phyloP scores from a whole-genome alignment of 1,139 yeast genomes.

The Arxiozyma telluris region DNA sequence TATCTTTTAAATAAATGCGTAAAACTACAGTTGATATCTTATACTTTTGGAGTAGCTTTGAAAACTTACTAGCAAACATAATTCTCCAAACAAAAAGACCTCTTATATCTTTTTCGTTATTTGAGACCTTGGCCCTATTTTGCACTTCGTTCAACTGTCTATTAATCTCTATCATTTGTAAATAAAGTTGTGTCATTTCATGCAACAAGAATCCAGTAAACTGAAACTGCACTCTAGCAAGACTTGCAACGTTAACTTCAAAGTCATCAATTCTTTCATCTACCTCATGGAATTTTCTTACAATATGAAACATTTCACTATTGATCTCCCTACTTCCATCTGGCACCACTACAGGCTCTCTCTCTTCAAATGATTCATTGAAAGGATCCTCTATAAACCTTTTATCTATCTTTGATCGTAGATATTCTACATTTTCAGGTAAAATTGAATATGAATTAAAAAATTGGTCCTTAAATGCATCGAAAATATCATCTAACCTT shows the following conservation, averaged over 20 bases:
- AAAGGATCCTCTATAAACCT: slow-evolving; percentile 29
- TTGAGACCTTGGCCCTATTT: slow-evolving; percentile 17
- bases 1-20: slow-evolving; percentile 28
- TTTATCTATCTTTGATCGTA: slow-evolving; percentile 21
- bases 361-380: slow-evolving; percentile 24
- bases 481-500: slow-evolving; percentile 25
- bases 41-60: slow-evolving; percentile 23
- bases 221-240: slow-evolving; percentile 31
- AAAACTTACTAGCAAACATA: slow-evolving; percentile 23
- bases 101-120: slow-evolving; percentile 17
- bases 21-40: slow-evolving; percentile 28
- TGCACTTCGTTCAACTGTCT: slow-evolving; percentile 26
- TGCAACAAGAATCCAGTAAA: slow-evolving; percentile 30
- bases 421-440: slow-evolving; percentile 17
- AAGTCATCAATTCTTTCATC: slow-evolving; percentile 30
- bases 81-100: slow-evolving; percentile 27
- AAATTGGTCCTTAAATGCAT: slow-evolving; percentile 15
- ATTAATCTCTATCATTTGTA: slow-evolving; percentile 28
- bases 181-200: slow-evolving; percentile 29
- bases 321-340: slow-evolving; percentile 25
- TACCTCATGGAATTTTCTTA: slow-evolving; percentile 25
- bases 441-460: slow-evolving; percentile 13
- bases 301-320: slow-evolving; percentile 27
- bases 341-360: slow-evolving; percentile 25
- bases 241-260: slow-evolving; percentile 31